Evolutionary conservation across 2,329 filamentous ascomycete genomes (phyloP), one percentile per base, ranked within the genome.

Genomic region (Paraphaeosphaeria sporulosa): DNA sequence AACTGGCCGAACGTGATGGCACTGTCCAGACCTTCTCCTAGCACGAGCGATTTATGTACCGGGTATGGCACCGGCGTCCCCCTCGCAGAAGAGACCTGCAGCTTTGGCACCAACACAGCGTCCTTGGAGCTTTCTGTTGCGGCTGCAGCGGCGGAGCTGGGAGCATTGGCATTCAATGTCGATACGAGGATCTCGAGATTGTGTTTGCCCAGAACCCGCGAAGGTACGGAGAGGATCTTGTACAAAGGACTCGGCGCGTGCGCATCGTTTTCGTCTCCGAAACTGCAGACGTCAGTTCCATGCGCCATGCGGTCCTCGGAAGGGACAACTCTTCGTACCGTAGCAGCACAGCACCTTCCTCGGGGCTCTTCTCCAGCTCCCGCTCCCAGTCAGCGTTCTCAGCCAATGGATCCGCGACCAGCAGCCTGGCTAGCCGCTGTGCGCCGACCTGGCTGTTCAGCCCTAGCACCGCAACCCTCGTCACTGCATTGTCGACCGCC

Each of bases 31-130:
- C 92, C 93, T 51, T 91, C 85, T 0, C 88, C 89, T 9, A 96
- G 85, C 10, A 97, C 70, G 17, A 97, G 78, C 0, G 90, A 87
- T 72, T 89, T 91, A 73, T 98, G 94, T 1, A 97, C 93, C 0
- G 94, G 94, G 47, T 92, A 93, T 7, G 88, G 87, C 44, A 95
- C 83, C 17, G 88, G 85, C 13, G 88, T 88, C 58, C 87, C 85
- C 62, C 87, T 83, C 9, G 89, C 88, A 17, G 86, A 87, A 61
- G 83, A 84, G 15, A 90, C 90, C 21, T 91, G 88, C 36, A 96
- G 85, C 30, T 79, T 76, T 4, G 93, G 93, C 19, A 92, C 89
- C n/a, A 97, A 84, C 13, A 94, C 81, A 0, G 87, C 83, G 63
- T 94, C 90, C 60, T 86, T 83, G 4, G 87, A 80, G 10, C 79